These are phyloP conservation scores for Dentipellis fragilis DNA, from an alignment of 768 basidiomycete genomes.

Conservation along the genomic window DNA sequence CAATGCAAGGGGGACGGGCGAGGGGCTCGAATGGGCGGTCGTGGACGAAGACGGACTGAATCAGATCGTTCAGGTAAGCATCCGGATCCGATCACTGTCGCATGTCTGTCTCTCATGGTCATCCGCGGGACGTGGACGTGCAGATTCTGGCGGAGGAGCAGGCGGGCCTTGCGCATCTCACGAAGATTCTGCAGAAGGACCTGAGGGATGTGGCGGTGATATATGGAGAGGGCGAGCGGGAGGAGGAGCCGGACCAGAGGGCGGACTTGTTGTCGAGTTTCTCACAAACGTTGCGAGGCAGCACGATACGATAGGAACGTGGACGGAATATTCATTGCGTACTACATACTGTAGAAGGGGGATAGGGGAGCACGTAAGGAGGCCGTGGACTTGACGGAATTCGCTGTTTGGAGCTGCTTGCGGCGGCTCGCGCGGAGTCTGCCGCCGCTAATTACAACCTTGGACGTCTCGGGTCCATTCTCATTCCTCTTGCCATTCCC, in stretches of 20 bases:
- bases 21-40: conserved; percentile 66
- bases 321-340: not conserved
- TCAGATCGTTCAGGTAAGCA: conserved; percentile 60
- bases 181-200: conserved; percentile 64
- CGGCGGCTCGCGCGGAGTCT: not conserved
- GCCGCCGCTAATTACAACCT: conserved; percentile 1
- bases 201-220: conserved; percentile 22
- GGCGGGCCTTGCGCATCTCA: conserved; percentile 69
- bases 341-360: not conserved
- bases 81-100: conserved; percentile 2
- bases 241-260: not conserved
- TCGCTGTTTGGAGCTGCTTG: not conserved
- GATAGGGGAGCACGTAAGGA: not conserved
- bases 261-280: conserved; percentile 5
- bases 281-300: conserved; percentile 1
- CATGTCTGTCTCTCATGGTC: not conserved
- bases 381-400: not conserved
- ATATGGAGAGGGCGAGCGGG: conserved; percentile 10
- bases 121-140: not conserved
- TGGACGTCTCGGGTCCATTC: not conserved
- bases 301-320: not conserved
- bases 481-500: not conserved
- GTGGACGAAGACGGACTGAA: conserved; percentile 78
- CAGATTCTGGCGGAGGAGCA: conserved; percentile 75
- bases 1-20: conserved; percentile 30